Percentiles rank a stretch among this genome's conserved stretches.
Conservation (phyloP, 139 green algal genomes). For the Parachlorella kessleri region DNA sequence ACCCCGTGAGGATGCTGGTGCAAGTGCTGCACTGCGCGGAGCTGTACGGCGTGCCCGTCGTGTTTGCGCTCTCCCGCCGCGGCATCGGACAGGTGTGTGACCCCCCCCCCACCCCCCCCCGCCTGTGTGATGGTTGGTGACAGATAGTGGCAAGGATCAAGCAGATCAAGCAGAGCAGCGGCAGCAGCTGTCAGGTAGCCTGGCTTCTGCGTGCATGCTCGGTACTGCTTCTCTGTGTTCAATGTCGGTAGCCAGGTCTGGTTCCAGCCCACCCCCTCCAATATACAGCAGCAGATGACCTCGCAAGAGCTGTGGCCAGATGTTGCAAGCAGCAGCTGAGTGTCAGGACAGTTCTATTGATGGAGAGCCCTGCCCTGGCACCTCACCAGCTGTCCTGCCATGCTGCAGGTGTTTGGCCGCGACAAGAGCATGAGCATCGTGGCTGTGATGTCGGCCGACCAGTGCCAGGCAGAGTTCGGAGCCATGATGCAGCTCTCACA, state of each 20-base stretch:
- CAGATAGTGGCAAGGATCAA: not conserved
- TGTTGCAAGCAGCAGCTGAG: too few species aligned
- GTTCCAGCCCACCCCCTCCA: too few species aligned
- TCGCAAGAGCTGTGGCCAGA: too few species aligned
- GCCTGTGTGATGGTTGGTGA: not conserved
- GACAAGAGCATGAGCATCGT: conserved; percentile 82
- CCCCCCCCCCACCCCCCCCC: not conserved
- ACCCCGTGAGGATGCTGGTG: conserved; percentile 56
- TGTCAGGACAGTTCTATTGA: too few species aligned
- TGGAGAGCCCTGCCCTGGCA: too few species aligned
- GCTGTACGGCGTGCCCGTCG: conserved; percentile 42
- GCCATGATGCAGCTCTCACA: not conserved
- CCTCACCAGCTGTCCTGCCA: too few species aligned
- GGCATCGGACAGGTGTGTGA: conserved; percentile 64
- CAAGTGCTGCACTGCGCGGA: conserved; percentile 59
- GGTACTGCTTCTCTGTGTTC: not conserved
- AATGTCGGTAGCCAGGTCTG: too few species aligned
- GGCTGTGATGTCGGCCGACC: conserved; percentile 45
- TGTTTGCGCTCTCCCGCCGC: conserved; percentile 83
- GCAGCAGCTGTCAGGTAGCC: not conserved
- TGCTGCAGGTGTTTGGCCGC: conserved; percentile 69
- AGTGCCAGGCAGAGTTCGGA: not conserved
- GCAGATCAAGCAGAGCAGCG: not conserved
- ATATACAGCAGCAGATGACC: too few species aligned
- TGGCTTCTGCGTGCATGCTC: not conserved